These are phyloP conservation scores for Diversispora eburnea DNA, from an alignment of 192 early-diverging fungal genomes.

Conservation along the genomic window DNA sequence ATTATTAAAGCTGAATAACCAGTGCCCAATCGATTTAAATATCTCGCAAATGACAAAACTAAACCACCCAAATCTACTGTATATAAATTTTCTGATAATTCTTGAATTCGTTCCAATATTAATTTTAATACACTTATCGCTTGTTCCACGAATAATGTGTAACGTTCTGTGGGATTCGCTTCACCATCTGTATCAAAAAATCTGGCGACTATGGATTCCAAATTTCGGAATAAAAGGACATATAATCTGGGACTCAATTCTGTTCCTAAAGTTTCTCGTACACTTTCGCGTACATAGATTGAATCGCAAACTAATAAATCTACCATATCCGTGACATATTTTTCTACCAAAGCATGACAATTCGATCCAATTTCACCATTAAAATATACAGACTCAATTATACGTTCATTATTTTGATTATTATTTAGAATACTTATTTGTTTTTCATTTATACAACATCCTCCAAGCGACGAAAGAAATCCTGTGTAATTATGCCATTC, in stretches of 20 bases:
- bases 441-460: slow-evolving; percentile 52
- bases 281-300: slow-evolving; percentile 67
- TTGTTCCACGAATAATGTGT: slow-evolving; percentile 74
- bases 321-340: slow-evolving; percentile 68
- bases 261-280: slow-evolving; percentile 74
- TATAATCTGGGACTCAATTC: slow-evolving; percentile 68
- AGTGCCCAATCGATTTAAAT: slow-evolving; percentile 63
- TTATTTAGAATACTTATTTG: not conserved
- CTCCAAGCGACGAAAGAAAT: slow-evolving; percentile 76
- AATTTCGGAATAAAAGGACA: slow-evolving; percentile 52
- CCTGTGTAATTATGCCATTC: slow-evolving; percentile 84
- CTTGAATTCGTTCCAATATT: slow-evolving; percentile 67
- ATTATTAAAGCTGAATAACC: slow-evolving; percentile 58
- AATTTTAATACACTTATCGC: slow-evolving; percentile 70
- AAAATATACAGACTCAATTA: not conserved
- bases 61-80: slow-evolving; percentile 69
- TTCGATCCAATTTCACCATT: slow-evolving; percentile 29
- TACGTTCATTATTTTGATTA: not conserved
- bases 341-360: slow-evolving; percentile 56
- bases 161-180: slow-evolving; percentile 47
- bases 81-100: slow-evolving; percentile 52
- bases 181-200: slow-evolving; percentile 64
- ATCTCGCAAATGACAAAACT: slow-evolving; percentile 63
- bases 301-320: slow-evolving; percentile 72
- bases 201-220: slow-evolving; percentile 52